Base-by-base conservation (phyloP, 768 basidiomycete genomes). In the Kockovaella imperatae region DNA sequence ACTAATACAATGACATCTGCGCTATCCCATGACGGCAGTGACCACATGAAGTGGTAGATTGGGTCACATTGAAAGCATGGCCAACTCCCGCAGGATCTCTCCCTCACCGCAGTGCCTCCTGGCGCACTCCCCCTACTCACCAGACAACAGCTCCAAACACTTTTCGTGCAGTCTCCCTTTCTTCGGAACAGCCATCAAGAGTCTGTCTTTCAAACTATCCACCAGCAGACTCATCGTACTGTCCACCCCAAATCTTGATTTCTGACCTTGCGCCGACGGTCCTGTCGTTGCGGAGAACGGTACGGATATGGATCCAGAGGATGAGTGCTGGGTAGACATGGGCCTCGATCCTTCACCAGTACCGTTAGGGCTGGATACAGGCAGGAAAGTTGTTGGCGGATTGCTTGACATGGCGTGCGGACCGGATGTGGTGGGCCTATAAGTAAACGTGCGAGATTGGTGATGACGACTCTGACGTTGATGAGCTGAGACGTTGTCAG, bases 91-190 rank as follows among this genome's bases (percentile, higher is more conserved):
- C 29, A 28, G n/a, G n/a, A n/a, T n/a, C n/a, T n/a, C n/a, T n/a
- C n/a, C n/a, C n/a, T n/a, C n/a, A n/a, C n/a, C n/a, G n/a, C n/a
- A n/a, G n/a, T n/a, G n/a, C n/a, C n/a, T n/a, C n/a, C n/a, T n/a
- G n/a, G n/a, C n/a, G n/a, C n/a, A n/a, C n/a, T n/a, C n/a, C 23
- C 24, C 6, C 25, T 32, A 55, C 77, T 55, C 46, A 87, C 91
- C 93, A 35, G 85, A 77, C 3, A 97, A 76, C 11, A 99, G 72
- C 59, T 84, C 78, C 25, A 95, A 56, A 60, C 88, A 91, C 74
- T 88, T 90, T 36, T 96, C 93, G 60, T 93, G 78, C 49, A 99
- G 76, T 56, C 93, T 50, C 83, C 93, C 93, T 80, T 97, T 99
- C 77, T 97, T 97, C 1, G 93, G 93, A 59, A 99, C 87, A 7